A percentile compares a stretch with the other conserved stretches of the same genome.
Conservation (phyloP, 23 red algal species). For the Gracilariopsis chorda region DNA sequence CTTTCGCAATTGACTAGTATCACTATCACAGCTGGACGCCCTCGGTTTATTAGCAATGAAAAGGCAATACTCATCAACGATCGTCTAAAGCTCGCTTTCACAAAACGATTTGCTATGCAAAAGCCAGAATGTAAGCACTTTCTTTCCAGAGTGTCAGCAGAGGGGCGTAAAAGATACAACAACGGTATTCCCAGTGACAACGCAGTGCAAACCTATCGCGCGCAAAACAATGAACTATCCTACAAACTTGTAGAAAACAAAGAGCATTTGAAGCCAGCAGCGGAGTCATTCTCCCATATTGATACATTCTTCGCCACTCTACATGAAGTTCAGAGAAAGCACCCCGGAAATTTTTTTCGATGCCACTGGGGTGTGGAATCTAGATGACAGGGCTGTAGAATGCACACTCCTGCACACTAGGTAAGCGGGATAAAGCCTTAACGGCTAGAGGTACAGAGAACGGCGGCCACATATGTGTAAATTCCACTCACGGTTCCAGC, state of each 20-base stretch:
- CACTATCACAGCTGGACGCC: too few relatives aligned
- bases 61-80: too few relatives aligned
- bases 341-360: background rate
- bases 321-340: background rate
- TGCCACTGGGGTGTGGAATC: background rate
- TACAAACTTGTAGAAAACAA: conserved; percentile 37
- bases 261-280: background rate
- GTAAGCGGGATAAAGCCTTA: background rate
- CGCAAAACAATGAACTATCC: background rate
- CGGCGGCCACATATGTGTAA: background rate
- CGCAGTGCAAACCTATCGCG: background rate
- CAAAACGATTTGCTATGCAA: background rate
- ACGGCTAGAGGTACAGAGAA: background rate
- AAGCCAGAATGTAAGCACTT: background rate
- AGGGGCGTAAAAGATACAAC: background rate
- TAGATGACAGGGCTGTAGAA: background rate
- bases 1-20: too few relatives aligned
- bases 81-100: background rate
- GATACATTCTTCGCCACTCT: background rate
- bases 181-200: background rate
- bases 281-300: conserved; percentile 3
- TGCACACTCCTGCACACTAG: background rate
- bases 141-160: conserved; percentile 1
- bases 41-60: too few relatives aligned
- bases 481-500: background rate